Percentiles rank a stretch among this genome's conserved stretches.
Evolutionary conservation across 2,329 filamentous ascomycete genomes (phyloP).

Genomic region (Trichoderma koningiopsis): DNA sequence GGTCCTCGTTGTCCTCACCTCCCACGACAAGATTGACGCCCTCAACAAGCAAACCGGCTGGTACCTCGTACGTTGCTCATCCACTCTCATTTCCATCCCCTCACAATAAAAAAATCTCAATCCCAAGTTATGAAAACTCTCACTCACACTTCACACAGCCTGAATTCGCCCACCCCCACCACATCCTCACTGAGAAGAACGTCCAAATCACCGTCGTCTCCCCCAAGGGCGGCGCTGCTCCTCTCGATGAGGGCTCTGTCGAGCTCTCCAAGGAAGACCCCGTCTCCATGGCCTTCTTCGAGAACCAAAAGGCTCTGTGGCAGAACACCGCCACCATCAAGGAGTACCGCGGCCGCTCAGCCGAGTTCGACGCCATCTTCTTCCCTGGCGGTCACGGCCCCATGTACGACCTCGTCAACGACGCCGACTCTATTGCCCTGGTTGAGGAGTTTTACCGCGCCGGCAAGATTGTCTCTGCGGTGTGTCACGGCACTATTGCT

Average conservation of each 20-base stretch:
- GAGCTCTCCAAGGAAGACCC: conserved; percentile 57
- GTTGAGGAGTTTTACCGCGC: conserved; percentile 63
- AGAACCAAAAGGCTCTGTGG: conserved; percentile 61
- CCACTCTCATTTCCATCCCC: background rate
- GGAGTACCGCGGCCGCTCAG: conserved; percentile 56
- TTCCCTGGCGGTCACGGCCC: conserved; percentile 62
- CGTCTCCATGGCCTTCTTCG: conserved; percentile 55
- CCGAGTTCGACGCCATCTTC: conserved; percentile 65
- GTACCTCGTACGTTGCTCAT: conserved; percentile 58
- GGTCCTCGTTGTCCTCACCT: conserved; percentile 72
- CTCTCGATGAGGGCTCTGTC: conserved; percentile 62
- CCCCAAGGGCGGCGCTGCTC: conserved; percentile 62
- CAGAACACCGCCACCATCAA: conserved; percentile 62
- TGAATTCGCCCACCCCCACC: conserved; percentile 67
- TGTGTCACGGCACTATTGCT: conserved; percentile 70
- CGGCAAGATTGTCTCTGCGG: conserved; percentile 65
- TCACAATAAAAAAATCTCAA: background rate
- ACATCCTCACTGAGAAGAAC: conserved; percentile 54
- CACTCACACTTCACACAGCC: conserved; percentile 42
- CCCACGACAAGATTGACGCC: conserved; percentile 52
- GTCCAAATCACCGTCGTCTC: conserved; percentile 61
- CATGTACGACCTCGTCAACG: conserved; percentile 67
- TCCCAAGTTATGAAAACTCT: background rate
- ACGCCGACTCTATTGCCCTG: conserved; percentile 59
- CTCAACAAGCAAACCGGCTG: conserved; percentile 65